Base-by-base conservation (phyloP, 345 rosid species). In the Lepidium didymum region DNA sequence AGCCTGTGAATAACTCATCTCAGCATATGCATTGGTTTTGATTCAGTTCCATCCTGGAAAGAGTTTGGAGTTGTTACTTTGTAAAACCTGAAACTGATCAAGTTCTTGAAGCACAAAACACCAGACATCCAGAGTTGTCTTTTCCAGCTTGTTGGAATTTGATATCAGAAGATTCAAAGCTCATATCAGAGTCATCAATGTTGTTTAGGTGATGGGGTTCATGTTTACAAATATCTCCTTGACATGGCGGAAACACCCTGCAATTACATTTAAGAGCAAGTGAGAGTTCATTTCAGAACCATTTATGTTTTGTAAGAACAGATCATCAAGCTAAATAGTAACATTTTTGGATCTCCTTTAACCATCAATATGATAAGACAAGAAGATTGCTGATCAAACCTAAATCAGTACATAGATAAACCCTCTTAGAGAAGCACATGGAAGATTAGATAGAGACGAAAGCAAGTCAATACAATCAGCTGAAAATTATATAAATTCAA, bases 201-300 rank as follows among this genome's bases (percentile, higher is more conserved):
- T 27, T 74, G 87, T 1, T 69, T 56, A 14, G 85, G 69, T 63
- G 70, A 64, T 16, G 65, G 52, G 66, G 54, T 13, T 74, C 82
- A 3, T 84, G 64, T 62, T 74, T 80, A 77, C 90, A 83, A 40
- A 83, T 80, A 76, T 85, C 86, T 9, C 84, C 91, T 0, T 89
- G 87, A 71, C 96, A 85, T 54, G 84, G 93, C 13, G 90, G 94
- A 61, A 87, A 86, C 38, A 88, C 88, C 83, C 84, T 91, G 82
- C 63, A 52, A 7, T 67, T 36, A 23, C 16, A 14, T 14, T 8
- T 42, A 13, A 13, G 34, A 43, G 54, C 36, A 18, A 18, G 53
- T 19, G 33, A 12, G 62, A 37, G 37, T 1, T 41, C 35, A n/a
- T 55, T 44, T 42, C 35, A 44, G 6, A 43, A 67, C 60, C 51